These are phyloP conservation scores for Anisodus tanguticus DNA, from an alignment of 257 asterid genomes.

Conservation along the genomic window DNA sequence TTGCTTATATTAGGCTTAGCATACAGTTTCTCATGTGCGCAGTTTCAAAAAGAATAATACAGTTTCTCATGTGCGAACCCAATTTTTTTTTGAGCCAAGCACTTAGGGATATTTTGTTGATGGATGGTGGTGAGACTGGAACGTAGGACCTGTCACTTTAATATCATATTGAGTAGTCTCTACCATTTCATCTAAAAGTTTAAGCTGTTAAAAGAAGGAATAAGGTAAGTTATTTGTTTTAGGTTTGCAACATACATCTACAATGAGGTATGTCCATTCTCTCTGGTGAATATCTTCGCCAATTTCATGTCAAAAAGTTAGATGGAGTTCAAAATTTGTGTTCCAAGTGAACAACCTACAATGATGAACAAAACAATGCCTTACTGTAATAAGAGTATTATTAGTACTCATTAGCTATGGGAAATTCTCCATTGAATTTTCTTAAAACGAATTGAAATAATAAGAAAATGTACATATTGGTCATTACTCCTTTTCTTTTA, in stretches of 20 bases:
- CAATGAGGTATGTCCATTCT: slow-evolving; percentile 10
- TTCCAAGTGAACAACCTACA: neutral
- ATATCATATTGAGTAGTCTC: neutral
- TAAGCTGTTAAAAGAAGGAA: neutral
- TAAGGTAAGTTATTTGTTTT: neutral
- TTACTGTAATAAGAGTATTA: neutral
- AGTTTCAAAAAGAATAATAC: neutral
- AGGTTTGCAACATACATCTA: neutral
- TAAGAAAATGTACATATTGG: neutral
- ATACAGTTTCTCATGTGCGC: neutral
- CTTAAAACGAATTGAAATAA: neutral
- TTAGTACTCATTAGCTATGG: neutral
- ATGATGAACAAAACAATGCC: neutral
- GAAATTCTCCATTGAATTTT: slow-evolving; percentile 10
- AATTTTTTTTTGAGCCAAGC: neutral
- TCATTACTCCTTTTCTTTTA: neutral
- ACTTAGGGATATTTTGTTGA: slow-evolving; percentile 2
- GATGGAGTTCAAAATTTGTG: slow-evolving; percentile 11
- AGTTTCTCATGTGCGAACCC: neutral
- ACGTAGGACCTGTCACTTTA: neutral
- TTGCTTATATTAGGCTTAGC: neutral
- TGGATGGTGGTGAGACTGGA: slow-evolving; percentile 2
- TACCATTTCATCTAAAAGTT: neutral
- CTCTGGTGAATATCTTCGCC: neutral
- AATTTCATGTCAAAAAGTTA: slow-evolving; percentile 14